These are phyloP conservation scores for Grigorovia yakushimaensis DNA, from an alignment of 805 yeast species.

Conservation along the genomic window DNA sequence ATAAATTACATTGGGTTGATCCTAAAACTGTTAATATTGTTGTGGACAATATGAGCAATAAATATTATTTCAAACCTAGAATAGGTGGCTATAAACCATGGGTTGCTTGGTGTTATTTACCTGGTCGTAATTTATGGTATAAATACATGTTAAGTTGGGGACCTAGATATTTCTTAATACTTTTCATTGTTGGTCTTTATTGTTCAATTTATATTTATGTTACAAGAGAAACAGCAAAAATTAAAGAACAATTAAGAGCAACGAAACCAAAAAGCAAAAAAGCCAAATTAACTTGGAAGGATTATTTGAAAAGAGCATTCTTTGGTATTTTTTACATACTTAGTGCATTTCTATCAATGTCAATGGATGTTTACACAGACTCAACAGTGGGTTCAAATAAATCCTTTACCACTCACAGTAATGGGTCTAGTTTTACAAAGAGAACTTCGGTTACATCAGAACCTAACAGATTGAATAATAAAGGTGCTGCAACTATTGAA, in stretches of 20 bases:
- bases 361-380: conserved; percentile 13
- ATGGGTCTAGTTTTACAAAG: neutral
- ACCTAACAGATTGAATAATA: neutral
- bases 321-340: neutral
- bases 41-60: conserved; percentile 17
- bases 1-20: conserved; percentile 9
- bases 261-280: neutral
- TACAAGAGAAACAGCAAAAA: conserved; percentile 45
- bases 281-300: neutral
- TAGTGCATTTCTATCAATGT: conserved; percentile 14
- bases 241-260: conserved; percentile 30
- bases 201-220: conserved; percentile 66
- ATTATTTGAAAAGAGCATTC: neutral
- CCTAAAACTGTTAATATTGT: conserved; percentile 16
- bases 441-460: neutral
- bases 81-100: conserved; percentile 49
- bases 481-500: neutral
- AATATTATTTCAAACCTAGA: conserved; percentile 18
- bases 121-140: conserved; percentile 65
- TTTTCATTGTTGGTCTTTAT: conserved; percentile 56
- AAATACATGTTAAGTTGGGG: conserved; percentile 70
- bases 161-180: conserved; percentile 60
- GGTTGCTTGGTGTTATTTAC: conserved; percentile 72
- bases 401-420: neutral
- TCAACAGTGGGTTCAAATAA: conserved; percentile 6